Percentiles rank a stretch among this genome's conserved stretches.
Conservation (phyloP, 768 basidiomycete genomes). For the Kwoniella europaea region DNA sequence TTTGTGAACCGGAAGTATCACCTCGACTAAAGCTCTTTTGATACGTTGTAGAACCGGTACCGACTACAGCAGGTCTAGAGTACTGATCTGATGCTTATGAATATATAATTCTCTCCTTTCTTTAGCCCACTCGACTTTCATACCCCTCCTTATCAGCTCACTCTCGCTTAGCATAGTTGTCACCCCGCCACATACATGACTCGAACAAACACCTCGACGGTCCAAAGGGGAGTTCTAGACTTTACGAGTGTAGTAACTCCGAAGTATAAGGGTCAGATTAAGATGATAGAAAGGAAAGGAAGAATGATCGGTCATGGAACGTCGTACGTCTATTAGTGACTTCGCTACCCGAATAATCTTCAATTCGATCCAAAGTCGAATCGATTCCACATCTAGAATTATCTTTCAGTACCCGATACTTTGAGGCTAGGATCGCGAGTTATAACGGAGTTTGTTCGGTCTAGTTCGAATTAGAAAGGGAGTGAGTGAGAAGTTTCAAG, state of each 20-base stretch:
- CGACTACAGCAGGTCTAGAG: not conserved
- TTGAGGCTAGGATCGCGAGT: not conserved
- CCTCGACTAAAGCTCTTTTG: not conserved
- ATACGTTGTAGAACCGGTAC: not conserved
- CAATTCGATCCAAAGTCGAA: too few relatives aligned
- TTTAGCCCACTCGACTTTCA: not conserved
- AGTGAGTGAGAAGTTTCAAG: not conserved
- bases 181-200: not conserved
- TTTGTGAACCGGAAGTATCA: slow-evolving; percentile 1
- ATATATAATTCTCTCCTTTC: not conserved
- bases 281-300: not conserved
- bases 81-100: not conserved
- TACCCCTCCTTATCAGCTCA: not conserved
- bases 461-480: not conserved
- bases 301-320: not conserved
- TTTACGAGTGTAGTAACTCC: not conserved
- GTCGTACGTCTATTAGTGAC: not conserved
- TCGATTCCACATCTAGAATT: too few relatives aligned
- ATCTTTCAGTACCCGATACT: not conserved
- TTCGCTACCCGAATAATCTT: not conserved
- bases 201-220: not conserved
- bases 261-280: not conserved
- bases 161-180: not conserved
- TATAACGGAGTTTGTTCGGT: not conserved
- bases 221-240: not conserved